These are phyloP conservation scores for Cnidoscolus chayamansa DNA, from an alignment of 441 rosid species.

Conservation along the genomic window DNA sequence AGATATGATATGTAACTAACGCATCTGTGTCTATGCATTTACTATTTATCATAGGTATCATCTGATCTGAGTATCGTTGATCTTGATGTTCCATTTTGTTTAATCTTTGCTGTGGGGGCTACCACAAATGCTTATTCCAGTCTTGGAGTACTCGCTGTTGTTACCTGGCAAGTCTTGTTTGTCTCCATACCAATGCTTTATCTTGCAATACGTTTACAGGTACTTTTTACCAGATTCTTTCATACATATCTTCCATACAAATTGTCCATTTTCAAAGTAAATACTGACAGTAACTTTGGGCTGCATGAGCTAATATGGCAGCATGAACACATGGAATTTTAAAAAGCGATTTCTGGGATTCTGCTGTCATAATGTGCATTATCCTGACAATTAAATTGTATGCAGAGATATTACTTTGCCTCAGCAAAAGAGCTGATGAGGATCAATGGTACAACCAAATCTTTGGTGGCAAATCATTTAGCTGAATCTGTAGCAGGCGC, in stretches of 20 bases:
- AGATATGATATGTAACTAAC: constrained; percentile 3
- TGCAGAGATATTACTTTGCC: constrained; percentile 74
- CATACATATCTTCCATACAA: neutral
- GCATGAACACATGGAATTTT: neutral
- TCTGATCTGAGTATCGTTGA: constrained; percentile 90
- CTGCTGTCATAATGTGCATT: neutral
- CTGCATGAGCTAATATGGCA: neutral
- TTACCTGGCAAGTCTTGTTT: constrained; percentile 92
- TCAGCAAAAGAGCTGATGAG: constrained; percentile 89
- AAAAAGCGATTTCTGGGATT: neutral
- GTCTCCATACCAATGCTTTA: constrained; percentile 76
- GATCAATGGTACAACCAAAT: constrained; percentile 83
- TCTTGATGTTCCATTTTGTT: constrained; percentile 75
- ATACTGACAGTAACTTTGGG: neutral
- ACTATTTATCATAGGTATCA: constrained; percentile 48
- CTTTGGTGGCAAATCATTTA: constrained; percentile 81
- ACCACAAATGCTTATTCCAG: constrained; percentile 54
- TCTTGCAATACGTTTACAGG: constrained; percentile 75
- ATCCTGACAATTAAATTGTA: neutral
- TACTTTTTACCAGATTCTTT: constrained; percentile 22
- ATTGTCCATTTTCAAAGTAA: neutral
- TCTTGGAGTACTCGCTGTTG: constrained; percentile 76
- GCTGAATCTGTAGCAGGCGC: constrained; percentile 92
- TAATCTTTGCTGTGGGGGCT: constrained; percentile 61
- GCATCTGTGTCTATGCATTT: neutral